Base-by-base conservation (phyloP, 2,329 filamentous ascomycete species). In the Stachybotrys elegans region DNA sequence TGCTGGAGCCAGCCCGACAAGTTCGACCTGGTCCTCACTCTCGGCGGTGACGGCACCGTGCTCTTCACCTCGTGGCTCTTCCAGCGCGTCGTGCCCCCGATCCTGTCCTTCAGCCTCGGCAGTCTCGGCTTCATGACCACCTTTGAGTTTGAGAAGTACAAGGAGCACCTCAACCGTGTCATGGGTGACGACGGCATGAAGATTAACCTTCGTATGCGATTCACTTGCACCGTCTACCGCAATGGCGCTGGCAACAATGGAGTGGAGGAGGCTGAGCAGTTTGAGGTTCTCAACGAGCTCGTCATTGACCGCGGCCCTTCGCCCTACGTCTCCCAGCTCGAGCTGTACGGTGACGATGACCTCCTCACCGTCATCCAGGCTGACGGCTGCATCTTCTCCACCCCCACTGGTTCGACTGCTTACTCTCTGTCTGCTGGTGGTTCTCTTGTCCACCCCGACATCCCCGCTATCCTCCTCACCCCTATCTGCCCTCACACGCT, bases 401-500 rank as follows among this genome's bases (percentile, higher is more conserved):
- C 93, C 0, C 93, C 93, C 2, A 98, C 93, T 22, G 93, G 86
- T 46, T 90, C 86, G 47, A 98, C 93, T 4, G 93, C 93, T 22
- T 98, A 98, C 66, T 96, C 91, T 2, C 82, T 98, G 22, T 96
- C 91, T 11, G 93, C 93, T 14, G 93, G 93, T 48, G 93, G 93
- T 55, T 94, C 90, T 19, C 83, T 98, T 37, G 92, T 97, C 46
- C 92, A 97, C 62, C 93, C 93, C 0, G 92, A 95, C 60, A 95
- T 98, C 48, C 93, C 93, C 13, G 93, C 91, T 55, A 96, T 98
- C 56, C 83, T 97, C 34, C 80, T 98, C 43, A 98, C 93, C 0
- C 93, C 93, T 17, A 97, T 98, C 65, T 98, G 93, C 67, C 93
- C 93, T 8, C 93, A 98, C 62, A 97, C 92, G 0, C 76, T 98